Conservation (phyloP, 2,329 filamentous ascomycete genomes). For the Cercospora janseana region DNA sequence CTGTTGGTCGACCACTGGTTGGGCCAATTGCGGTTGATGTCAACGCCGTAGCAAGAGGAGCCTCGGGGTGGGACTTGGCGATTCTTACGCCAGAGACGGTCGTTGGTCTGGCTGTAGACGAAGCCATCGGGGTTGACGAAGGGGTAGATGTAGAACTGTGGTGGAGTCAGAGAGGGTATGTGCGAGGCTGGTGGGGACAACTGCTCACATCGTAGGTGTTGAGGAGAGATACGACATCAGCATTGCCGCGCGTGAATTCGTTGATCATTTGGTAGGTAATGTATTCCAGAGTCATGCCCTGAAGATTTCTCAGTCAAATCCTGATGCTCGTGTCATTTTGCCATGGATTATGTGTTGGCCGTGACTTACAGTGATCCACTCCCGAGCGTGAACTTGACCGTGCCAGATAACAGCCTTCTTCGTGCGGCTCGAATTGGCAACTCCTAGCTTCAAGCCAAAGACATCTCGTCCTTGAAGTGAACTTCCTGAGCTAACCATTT, state of each 20-base stretch:
- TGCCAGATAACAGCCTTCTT: constrained; percentile 58
- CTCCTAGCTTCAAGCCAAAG: constrained; percentile 55
- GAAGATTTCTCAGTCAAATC: too few species aligned
- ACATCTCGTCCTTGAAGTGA: constrained; percentile 49
- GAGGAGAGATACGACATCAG: constrained; percentile 48
- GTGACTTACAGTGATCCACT: constrained; percentile 65
- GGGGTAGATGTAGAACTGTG: constrained; percentile 60
- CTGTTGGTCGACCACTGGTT: constrained; percentile 44
- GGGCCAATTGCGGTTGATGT: constrained; percentile 60
- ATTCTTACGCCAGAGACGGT: constrained; percentile 64
- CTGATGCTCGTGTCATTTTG: too few species aligned
- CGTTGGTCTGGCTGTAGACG: constrained; percentile 55
- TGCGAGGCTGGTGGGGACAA: too few species aligned
- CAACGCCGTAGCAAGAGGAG: constrained; percentile 47
- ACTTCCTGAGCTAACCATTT: constrained; percentile 51
- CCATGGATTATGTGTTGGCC: too few species aligned
- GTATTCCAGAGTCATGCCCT: constrained; percentile 54
- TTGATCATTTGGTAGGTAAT: constrained; percentile 51
- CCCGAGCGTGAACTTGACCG: constrained; percentile 58
- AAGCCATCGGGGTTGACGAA: constrained; percentile 64
- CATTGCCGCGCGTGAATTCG: constrained; percentile 43
- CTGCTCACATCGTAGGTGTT: constrained; percentile 55
- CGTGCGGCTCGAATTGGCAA: constrained; percentile 42
- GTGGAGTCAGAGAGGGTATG: too few species aligned
- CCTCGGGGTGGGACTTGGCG: constrained; percentile 45